Evolutionary conservation across 2,329 filamentous ascomycete genomes (phyloP).

Genomic region (Dryadomyces sulphureus): DNA sequence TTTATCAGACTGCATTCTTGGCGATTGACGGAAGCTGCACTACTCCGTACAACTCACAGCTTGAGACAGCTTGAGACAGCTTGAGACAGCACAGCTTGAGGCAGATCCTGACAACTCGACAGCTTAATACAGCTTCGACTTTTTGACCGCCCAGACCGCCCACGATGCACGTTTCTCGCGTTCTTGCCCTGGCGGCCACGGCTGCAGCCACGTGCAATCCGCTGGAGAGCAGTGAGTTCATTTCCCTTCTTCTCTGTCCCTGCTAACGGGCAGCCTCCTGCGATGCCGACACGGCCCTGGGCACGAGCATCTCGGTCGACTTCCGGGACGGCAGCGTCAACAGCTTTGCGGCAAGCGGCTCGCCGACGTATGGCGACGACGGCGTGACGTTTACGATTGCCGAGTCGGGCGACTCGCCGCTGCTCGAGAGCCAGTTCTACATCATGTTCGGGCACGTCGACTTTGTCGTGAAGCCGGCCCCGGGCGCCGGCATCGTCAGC

Average conservation of each 20-base stretch:
- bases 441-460: constrained; percentile 98
- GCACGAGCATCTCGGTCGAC: constrained; percentile 69
- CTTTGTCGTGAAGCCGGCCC: constrained; percentile 69
- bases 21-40: too few relatives aligned
- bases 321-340: constrained; percentile 66
- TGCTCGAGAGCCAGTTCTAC: constrained; percentile 84
- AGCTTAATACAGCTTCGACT: too few relatives aligned
- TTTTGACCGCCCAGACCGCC: too few relatives aligned
- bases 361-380: constrained; percentile 57
- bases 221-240: background rate
- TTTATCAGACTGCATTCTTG: too few relatives aligned
- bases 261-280: constrained; percentile 42
- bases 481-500: constrained; percentile 84
- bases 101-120: too few relatives aligned
- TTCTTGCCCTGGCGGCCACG: background rate
- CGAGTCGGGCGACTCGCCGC: constrained; percentile 67
- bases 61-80: too few relatives aligned
- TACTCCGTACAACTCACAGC: too few relatives aligned
- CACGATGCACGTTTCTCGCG: background rate
- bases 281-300: constrained; percentile 63
- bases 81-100: too few relatives aligned
- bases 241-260: too few relatives aligned
- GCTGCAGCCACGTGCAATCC: background rate
- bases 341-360: constrained; percentile 57
- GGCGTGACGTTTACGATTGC: constrained; percentile 73